A percentile compares a stretch with the other conserved stretches of the same genome.
These are phyloP conservation scores for Colletotrichum camelliae DNA, from an alignment of 2,329 filamentous ascomycete genomes.

Conservation along the genomic window DNA sequence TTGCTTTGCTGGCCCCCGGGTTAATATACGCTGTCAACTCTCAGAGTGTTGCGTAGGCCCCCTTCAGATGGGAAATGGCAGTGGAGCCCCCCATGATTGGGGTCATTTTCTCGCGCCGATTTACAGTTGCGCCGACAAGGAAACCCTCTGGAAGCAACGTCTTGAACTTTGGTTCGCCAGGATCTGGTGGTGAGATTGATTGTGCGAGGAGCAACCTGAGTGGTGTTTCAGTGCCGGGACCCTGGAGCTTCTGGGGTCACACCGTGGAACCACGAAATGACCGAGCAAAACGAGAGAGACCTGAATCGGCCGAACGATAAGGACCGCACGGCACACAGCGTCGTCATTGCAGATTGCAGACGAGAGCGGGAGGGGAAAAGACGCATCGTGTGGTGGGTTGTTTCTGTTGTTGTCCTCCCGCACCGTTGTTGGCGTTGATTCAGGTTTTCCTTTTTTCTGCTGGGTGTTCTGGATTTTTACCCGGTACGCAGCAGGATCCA, in stretches of 20 bases:
- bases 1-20: neutral
- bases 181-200: neutral
- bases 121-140: constrained; percentile 3
- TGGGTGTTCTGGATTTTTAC: neutral
- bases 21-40: neutral
- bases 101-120: constrained; percentile 11
- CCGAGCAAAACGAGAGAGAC: neutral
- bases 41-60: neutral
- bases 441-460: neutral
- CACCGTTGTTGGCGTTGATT: neutral
- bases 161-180: neutral
- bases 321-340: neutral
- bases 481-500: neutral
- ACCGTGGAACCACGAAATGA: constrained; percentile 14
- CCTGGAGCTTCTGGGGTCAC: neutral
- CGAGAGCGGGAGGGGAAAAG: neutral
- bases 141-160: neutral
- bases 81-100: constrained; percentile 16
- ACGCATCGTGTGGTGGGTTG: neutral
- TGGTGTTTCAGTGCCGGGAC: neutral
- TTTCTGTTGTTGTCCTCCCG: neutral
- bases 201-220: neutral
- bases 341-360: neutral
- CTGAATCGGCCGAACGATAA: constrained; percentile 8
- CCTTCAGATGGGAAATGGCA: constrained; percentile 9